Evolutionary conservation across 352 stramenopile species (phyloP), one percentile per base, ranked within the genome.

Genomic region (Discostella stelligera): DNA sequence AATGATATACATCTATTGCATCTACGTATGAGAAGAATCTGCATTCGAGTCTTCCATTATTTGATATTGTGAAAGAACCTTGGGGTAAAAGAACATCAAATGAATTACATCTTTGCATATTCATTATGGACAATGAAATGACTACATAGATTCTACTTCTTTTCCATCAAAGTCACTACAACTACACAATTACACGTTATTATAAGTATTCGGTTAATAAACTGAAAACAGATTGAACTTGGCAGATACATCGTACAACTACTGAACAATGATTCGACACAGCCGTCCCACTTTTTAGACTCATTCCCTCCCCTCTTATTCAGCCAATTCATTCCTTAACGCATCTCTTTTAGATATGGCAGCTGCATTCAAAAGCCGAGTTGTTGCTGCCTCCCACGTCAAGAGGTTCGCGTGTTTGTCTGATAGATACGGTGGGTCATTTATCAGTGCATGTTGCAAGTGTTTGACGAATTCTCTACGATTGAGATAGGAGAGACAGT

Each of bases 331-430:
- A 44, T 68, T 54, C 32, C 75, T 77, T 16, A 37, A 56, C 3
- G 75, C 86, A 71, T 91, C 86, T 21, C 66, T 30, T 11, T 83
- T 69, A 9, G 81, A 86, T 23, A 91, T 79, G 13, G 73, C 67
- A 18, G 81, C 68, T 9, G 86, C 75, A 30, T 71, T 52, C 2
- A 93, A 69, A 41, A 93, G 87, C n/a, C 90, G 78, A 21, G 89
- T 73, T 11, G 92, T 96, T 6, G 92, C 92, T 25, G 90, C 90
- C 56, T 92, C 86, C 92, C 92, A 96, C 9, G 85, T 90, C 37
- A 96, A 84, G 14, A 83, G 39, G 30, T 80, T 46, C 2, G 77
- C 74, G 27, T 88, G 56, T 49, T 94, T 79, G 37, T 77, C 20
- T 0, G 86, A 87, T 30, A 95, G 65, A 2, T 82, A 86, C 54